Evolutionary conservation across 2,329 filamentous ascomycete genomes (phyloP), one percentile per base, ranked within the genome.

Genomic region (Diaporthe helianthi): DNA sequence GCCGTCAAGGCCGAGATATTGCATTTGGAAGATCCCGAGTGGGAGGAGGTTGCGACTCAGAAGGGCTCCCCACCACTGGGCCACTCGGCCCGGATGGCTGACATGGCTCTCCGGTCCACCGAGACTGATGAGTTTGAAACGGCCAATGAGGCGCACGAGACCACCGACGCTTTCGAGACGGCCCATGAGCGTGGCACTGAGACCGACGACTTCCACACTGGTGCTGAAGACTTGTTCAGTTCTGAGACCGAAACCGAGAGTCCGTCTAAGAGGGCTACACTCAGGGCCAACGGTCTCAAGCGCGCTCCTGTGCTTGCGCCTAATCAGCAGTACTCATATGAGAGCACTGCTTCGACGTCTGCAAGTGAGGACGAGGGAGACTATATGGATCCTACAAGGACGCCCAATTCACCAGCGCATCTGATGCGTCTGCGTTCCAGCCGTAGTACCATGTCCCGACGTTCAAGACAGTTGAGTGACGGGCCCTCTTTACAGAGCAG

Each of bases 161-260:
- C 87, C 1, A 89, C 85, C 73, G 89, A 91, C 72, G 87, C 86
- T 10, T 90, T 90, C 72, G 87, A 89, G 76, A 90, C 88, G 1
- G 88, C 88, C 29, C 93, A 97, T 75, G 95, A 98, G 79, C 89
- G 89, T 33, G 87, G 84, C 15, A 97, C 93, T 0, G 94, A 97
- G 80, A 97, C 94, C 13, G 95, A 98, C 74, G 93, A 93, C 72
- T 98, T 98, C 87, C 92, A 97, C 78, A 98, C 95, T 4, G 94
- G 93, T n/a, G 88, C 90, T 19, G 96, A 98, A 75, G 92, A 93
- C 26, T 80, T 89, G 65, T 86, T 86, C 19, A 94, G 90, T 76
- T 92, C 89, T 68, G 93, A 93, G 71, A 97, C 94, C 0, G 95
- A 97, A 80, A 98, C 94, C 0, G 95, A 98, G 78, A 86, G 84